A percentile compares a stretch with the other conserved stretches of the same genome.
Conservation (phyloP, 1,284 basidiomycete genomes). For the Hymenochaete sp. region DNA sequence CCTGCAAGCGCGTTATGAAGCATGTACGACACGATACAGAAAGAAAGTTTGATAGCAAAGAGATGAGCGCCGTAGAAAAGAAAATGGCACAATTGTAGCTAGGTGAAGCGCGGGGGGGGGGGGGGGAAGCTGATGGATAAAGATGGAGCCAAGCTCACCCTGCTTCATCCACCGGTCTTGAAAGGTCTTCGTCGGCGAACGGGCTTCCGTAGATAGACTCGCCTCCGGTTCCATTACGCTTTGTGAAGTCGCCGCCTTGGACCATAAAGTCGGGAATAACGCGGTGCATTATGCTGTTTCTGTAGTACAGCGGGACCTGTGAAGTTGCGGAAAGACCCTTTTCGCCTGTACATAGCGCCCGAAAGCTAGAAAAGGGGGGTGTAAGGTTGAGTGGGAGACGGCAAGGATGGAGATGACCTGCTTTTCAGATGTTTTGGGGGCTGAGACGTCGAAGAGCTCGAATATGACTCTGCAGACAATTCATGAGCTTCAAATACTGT, state of each 20-base stretch:
- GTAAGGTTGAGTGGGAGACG: neutral
- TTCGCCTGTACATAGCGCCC: slow-evolving; percentile 83
- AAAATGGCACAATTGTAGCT: too few species aligned
- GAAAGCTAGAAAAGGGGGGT: slow-evolving; percentile 49
- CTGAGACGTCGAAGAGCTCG: slow-evolving; percentile 69
- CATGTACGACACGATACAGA: neutral
- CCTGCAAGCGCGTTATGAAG: slow-evolving; percentile 27
- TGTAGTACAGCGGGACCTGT: slow-evolving; percentile 72
- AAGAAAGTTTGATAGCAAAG: too few species aligned
- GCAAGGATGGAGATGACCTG: slow-evolving; percentile 27
- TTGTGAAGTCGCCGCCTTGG: slow-evolving; percentile 74
- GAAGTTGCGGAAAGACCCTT: slow-evolving; percentile 60
- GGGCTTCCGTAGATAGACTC: slow-evolving; percentile 72
- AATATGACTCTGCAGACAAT: slow-evolving; percentile 53
- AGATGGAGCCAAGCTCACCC: slow-evolving; percentile 30
- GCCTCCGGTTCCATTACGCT: slow-evolving; percentile 74
- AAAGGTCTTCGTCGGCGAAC: slow-evolving; percentile 72
- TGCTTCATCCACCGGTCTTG: slow-evolving; percentile 53
- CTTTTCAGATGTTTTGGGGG: slow-evolving; percentile 85
- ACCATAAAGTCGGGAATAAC: slow-evolving; percentile 86
- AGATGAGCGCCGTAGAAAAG: too few species aligned
- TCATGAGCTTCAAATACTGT: slow-evolving; percentile 4
- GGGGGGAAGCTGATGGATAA: neutral
- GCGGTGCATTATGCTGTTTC: slow-evolving; percentile 69
- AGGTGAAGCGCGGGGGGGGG: too few species aligned